These are phyloP conservation scores for Biscutella auriculata DNA, from an alignment of 441 rosid genomes.

Conservation along the genomic window DNA sequence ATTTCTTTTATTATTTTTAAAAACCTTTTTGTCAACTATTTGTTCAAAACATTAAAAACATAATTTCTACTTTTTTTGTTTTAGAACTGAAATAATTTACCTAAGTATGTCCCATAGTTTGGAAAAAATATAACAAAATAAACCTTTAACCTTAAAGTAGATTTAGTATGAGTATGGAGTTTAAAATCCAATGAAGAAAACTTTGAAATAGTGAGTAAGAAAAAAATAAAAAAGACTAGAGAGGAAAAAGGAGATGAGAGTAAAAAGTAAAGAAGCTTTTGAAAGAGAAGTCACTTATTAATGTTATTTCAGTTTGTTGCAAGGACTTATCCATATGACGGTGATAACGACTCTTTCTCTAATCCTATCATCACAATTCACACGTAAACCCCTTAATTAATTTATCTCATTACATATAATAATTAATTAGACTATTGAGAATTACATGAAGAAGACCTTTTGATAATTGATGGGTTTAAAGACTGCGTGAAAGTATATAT, in stretches of 20 bases:
- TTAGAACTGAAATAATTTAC: neutral
- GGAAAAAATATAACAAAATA: neutral
- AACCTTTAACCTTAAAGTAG: neutral
- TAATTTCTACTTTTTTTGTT: too few species aligned
- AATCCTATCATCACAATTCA: slow-evolving; percentile 14
- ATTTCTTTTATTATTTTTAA: too few species aligned
- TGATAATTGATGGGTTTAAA: neutral
- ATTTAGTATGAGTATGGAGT: neutral
- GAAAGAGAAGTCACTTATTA: slow-evolving; percentile 11
- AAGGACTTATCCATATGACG: slow-evolving; percentile 17
- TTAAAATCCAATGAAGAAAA: neutral
- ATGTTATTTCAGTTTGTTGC: slow-evolving; percentile 11
- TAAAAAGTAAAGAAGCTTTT: slow-evolving; percentile 10
- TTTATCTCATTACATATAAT: neutral
- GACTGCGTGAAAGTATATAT: neutral
- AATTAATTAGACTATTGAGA: neutral
- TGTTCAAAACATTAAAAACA: too few species aligned
- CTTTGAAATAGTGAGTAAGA: neutral
- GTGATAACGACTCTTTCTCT: slow-evolving; percentile 19
- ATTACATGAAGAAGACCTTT: neutral
- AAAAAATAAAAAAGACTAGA: neutral
- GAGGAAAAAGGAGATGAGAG: neutral
- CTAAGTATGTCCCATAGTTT: neutral
- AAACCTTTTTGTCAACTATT: too few species aligned
- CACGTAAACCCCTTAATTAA: too few species aligned